Evolutionary conservation across 805 yeast genomes (phyloP).

Genomic region (Tetrapisispora fleetii): DNA sequence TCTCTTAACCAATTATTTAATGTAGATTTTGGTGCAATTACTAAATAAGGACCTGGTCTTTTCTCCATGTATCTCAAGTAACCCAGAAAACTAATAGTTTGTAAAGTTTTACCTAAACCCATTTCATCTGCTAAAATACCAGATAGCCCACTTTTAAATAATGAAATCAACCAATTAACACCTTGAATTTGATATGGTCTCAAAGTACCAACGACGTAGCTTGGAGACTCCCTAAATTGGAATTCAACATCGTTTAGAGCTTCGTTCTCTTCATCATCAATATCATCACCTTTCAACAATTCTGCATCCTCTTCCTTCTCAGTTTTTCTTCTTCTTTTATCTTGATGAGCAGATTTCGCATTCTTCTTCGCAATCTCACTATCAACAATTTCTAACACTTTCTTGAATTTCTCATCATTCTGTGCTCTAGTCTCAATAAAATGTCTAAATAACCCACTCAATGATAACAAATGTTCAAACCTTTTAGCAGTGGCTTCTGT

Average conservation of each 20-base stretch:
- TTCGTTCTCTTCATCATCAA: slow-evolving; percentile 12
- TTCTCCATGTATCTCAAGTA: slow-evolving; percentile 53
- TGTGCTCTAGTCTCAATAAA: slow-evolving; percentile 57
- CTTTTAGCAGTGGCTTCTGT: slow-evolving; percentile 53
- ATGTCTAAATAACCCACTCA: slow-evolving; percentile 58
- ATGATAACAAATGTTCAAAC: slow-evolving; percentile 54
- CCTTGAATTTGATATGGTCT: slow-evolving; percentile 77
- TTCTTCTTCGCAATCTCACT: slow-evolving; percentile 10
- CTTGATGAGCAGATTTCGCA: slow-evolving; percentile 17
- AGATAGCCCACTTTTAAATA: slow-evolving; percentile 56
- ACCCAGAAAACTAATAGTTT: slow-evolving; percentile 68
- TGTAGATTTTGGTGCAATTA: slow-evolving; percentile 72
- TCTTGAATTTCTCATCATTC: slow-evolving; percentile 46
- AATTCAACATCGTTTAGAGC: slow-evolving; percentile 18
- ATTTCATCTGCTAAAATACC: slow-evolving; percentile 81
- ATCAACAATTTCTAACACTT: slow-evolving; percentile 38
- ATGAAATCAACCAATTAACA: slow-evolving; percentile 63
- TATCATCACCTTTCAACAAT: slow-evolving; percentile 39
- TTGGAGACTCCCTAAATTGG: slow-evolving; percentile 75
- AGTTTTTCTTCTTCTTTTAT: slow-evolving; percentile 53
- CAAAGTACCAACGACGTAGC: slow-evolving; percentile 51
- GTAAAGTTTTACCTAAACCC: slow-evolving; percentile 78
- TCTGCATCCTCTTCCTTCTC: slow-evolving; percentile 76
- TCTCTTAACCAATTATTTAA: slow-evolving; percentile 76
- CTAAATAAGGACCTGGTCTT: slow-evolving; percentile 62